Evolutionary conservation across 2,329 filamentous ascomycete species (phyloP).

Genomic region (Aureobasidium sp.): DNA sequence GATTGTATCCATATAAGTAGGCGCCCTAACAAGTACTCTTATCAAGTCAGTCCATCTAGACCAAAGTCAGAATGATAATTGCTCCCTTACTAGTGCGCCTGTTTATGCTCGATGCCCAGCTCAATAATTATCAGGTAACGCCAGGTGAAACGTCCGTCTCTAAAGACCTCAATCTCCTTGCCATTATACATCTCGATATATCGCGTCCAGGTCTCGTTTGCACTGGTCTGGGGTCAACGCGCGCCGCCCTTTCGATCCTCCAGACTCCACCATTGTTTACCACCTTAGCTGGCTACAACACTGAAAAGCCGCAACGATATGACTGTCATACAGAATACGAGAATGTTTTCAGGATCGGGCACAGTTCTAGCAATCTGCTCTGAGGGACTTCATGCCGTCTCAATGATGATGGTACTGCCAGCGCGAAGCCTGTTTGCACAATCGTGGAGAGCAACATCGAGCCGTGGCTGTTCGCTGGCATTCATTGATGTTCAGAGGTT

Average conservation of each 20-base stretch:
- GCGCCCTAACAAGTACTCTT: too few species aligned
- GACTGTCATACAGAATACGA: conserved; percentile 15
- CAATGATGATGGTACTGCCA: conserved; percentile 15
- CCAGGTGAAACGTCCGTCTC: conserved; percentile 2
- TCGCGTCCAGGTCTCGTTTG: conserved; percentile 23
- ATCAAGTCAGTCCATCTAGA: too few species aligned
- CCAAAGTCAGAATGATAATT: too few species aligned
- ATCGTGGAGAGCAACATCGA: conserved; percentile 16
- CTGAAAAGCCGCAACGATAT: conserved; percentile 13
- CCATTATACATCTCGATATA: conserved; percentile 5
- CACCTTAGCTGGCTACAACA: conserved; percentile 31
- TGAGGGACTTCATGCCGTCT: conserved; percentile 8
- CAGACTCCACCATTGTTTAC: conserved; percentile 21
- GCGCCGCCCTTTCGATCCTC: conserved; percentile 2
- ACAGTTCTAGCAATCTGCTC: conserved; percentile 12
- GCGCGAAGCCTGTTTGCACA: conserved; percentile 16
- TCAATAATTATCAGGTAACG: conserved; percentile 3
- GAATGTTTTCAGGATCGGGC: conserved; percentile 16
- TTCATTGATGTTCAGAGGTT: conserved; percentile 10
- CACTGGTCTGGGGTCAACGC: conserved; percentile 18
- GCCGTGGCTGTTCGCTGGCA: conserved; percentile 15
- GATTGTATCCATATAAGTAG: too few species aligned
- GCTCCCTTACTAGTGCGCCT: too few species aligned
- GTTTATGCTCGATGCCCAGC: too few species aligned
- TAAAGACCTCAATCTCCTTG: neutral